Conservation (phyloP, 768 basidiomycete species). For the Mycena vitilis region DNA sequence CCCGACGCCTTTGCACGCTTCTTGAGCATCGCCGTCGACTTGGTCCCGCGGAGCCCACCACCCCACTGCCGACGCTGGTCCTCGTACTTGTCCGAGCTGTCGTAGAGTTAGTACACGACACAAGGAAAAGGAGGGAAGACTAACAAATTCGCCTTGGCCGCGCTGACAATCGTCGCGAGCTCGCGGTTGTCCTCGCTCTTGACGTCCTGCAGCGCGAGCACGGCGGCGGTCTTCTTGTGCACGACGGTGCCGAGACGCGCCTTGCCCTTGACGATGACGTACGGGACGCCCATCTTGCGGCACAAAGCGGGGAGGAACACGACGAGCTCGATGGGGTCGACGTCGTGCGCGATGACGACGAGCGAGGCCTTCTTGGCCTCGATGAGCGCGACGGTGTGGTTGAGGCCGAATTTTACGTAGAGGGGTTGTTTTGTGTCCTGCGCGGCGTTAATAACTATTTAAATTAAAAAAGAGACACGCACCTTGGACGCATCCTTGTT, state of each 20-base stretch:
- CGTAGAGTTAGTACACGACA: slow-evolving; percentile 8
- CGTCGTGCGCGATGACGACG: slow-evolving; percentile 96
- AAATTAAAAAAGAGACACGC: neutral
- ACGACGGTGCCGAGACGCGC: slow-evolving; percentile 97
- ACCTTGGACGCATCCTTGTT: slow-evolving; percentile 76
- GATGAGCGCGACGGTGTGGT: slow-evolving; percentile 94
- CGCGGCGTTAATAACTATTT: neutral
- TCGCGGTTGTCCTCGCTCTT: slow-evolving; percentile 94
- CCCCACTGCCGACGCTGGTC: slow-evolving; percentile 94
- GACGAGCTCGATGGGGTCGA: slow-evolving; percentile 99
- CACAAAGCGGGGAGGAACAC: slow-evolving; percentile 98
- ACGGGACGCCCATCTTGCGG: slow-evolving; percentile 99
- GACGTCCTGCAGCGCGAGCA: slow-evolving; percentile 93
- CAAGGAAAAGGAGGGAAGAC: slow-evolving; percentile 45
- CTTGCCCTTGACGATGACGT: slow-evolving; percentile 98
- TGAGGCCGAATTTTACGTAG: slow-evolving; percentile 96
- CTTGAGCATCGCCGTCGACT: slow-evolving; percentile 92
- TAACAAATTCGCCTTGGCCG: slow-evolving; percentile 97
- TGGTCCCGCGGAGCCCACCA: slow-evolving; percentile 95
- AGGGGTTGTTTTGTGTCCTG: slow-evolving; percentile 94
- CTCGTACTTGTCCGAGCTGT: slow-evolving; percentile 91
- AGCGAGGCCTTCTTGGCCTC: slow-evolving; percentile 98
- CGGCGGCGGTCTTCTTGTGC: slow-evolving; percentile 98
- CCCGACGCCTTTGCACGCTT: slow-evolving; percentile 95
- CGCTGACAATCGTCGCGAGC: slow-evolving; percentile 90